Conservation (phyloP, 805 yeast genomes). For the Pichia cabralensis region DNA sequence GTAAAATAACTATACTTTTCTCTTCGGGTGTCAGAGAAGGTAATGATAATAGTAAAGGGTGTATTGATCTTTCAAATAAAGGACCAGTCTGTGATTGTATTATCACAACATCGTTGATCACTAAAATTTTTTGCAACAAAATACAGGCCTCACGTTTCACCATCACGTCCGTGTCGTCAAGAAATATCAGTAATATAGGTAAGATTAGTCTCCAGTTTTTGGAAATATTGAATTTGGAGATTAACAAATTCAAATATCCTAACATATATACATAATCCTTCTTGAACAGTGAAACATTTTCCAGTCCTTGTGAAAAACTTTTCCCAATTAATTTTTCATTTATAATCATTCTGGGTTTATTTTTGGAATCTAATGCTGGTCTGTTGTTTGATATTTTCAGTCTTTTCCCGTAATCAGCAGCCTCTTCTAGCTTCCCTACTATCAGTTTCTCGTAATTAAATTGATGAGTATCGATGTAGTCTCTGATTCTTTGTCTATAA, state of each 20-base stretch:
- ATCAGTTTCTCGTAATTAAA: no score
- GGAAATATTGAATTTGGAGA: conserved; percentile 9
- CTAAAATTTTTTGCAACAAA: conserved; percentile 1
- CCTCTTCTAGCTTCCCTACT: no score
- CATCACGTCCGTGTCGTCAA: conserved; percentile 22
- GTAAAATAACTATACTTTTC: conserved; percentile 14
- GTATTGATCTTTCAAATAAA: conserved; percentile 16
- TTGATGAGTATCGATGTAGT: no score
- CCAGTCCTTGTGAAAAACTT: conserved; percentile 9
- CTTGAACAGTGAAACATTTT: conserved; percentile 15
- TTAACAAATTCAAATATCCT: conserved; percentile 4
- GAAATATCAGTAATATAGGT: conserved; percentile 18
- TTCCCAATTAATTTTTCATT: conserved; percentile 9
- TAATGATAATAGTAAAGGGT: conserved; percentile 21
- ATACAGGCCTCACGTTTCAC: conserved; percentile 18
- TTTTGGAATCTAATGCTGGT: conserved; percentile 4
- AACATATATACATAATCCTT: conserved; percentile 6
- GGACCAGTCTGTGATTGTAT: conserved; percentile 15
- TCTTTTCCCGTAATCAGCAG: no score
- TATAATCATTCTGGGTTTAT: conserved; percentile 4
- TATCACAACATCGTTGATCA: conserved; percentile 10
- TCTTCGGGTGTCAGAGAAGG: conserved; percentile 22
- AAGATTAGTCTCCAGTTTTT: conserved; percentile 19
- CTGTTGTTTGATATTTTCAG: conserved; percentile 2
- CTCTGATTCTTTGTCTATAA: no score